Percentiles rank a stretch among this genome's conserved stretches.
These are phyloP conservation scores for Torrubiella hemipterigena DNA, from an alignment of 2,329 filamentous ascomycete genomes.

Conservation along the genomic window DNA sequence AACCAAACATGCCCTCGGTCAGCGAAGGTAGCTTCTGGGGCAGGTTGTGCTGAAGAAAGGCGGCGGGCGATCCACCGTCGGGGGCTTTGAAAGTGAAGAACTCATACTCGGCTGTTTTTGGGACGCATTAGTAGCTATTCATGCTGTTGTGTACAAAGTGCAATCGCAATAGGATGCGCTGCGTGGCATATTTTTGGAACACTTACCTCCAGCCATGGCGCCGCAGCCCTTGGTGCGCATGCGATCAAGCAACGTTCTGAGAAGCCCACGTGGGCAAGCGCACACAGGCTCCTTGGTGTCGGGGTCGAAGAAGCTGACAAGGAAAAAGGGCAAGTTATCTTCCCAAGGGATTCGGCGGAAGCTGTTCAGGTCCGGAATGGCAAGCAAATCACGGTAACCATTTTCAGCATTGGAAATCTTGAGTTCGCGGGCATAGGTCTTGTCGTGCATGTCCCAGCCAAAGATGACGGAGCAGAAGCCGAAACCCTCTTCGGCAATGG, in stretches of 20 bases:
- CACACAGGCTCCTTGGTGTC: slow-evolving; percentile 60
- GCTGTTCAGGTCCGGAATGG: slow-evolving; percentile 56
- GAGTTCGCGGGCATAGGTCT: slow-evolving; percentile 65
- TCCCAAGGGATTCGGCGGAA: slow-evolving; percentile 74
- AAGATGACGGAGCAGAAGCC: slow-evolving; percentile 79
- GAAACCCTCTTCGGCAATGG: slow-evolving; percentile 61
- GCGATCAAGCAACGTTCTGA: slow-evolving; percentile 58
- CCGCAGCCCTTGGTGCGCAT: slow-evolving; percentile 57
- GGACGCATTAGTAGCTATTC: no score
- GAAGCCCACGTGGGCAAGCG: slow-evolving; percentile 66
- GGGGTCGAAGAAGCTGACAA: slow-evolving; percentile 68
- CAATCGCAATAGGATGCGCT: no score
- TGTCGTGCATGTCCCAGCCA: slow-evolving; percentile 82
- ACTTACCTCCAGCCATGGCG: slow-evolving; percentile 82
- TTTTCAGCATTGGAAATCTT: slow-evolving; percentile 69
- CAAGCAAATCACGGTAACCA: slow-evolving; percentile 65
- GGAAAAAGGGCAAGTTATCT: slow-evolving; percentile 62
- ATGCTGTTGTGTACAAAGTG: no score
- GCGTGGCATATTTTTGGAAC: no score
- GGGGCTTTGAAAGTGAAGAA: slow-evolving; percentile 85
- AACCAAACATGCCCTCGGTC: slow-evolving; percentile 93
- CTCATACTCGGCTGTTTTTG: slow-evolving; percentile 85
- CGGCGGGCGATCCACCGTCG: slow-evolving; percentile 47
- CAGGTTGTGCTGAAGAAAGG: slow-evolving; percentile 62
- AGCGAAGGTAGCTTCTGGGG: slow-evolving; percentile 63